Base-by-base conservation (phyloP, 495 filamentous ascomycete genomes). In the Podospora anserina region DNA sequence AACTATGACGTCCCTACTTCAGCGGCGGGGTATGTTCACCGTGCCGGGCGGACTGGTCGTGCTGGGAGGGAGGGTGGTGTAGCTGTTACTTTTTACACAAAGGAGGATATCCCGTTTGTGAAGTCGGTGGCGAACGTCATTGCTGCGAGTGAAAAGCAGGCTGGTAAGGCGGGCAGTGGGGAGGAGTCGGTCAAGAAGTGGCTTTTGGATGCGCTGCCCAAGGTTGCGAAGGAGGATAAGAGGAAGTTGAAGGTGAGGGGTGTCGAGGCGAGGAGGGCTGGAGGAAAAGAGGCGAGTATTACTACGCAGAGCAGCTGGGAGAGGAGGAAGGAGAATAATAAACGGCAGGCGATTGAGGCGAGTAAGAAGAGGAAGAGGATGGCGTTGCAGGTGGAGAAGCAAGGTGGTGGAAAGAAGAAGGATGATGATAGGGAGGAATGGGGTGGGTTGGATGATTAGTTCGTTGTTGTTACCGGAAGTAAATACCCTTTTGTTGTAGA, bases 1-100 rank as follows among this genome's bases (percentile, higher is more conserved):
- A 99, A 98, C 79, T 99, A 97, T 80, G 95, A 99, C 76, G 90
- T 97, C 60, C 96, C 95, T 1, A 92, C 88, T 53, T 94, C 92
- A 0, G 88, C 90, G 5, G 92, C 93, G 4, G 88, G 90, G 5
- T 99, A 99, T 71, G 90, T 99, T 23, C 95, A 99, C 79, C 92
- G 95, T 26, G 92, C 94, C 1, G 95, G 95, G 4, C 87, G 95
- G 64, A 98, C 96, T 0, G 95, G 94, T 2, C 83, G 95, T 64
- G 94, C 93, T 1, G 94, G 95, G 3, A 85, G 92, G 62, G 87
- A 90, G 73, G 94, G 94, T 30, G 95, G 95, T 26, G 86, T 96
- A n/a, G 93, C 92, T 0, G 89, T 98, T 0, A 98, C 95, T 0
- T 89, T 94, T 68, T 99, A 96, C 73, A 98, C 95, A 0, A 92